These are phyloP conservation scores for Gynochthodes officinalis DNA, from an alignment of 257 asterid genomes.

Conservation along the genomic window DNA sequence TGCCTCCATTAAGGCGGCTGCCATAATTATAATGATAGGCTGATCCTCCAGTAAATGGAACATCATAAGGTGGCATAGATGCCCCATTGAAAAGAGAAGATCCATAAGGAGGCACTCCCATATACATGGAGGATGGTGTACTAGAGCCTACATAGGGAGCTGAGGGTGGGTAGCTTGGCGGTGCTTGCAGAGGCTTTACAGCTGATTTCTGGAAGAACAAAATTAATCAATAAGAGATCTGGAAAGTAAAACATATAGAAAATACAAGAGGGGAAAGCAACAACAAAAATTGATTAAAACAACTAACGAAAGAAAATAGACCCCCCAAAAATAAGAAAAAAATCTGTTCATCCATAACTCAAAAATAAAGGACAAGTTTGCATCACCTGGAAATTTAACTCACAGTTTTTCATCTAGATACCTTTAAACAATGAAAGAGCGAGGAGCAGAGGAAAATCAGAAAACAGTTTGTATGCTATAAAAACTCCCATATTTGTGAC, in stretches of 20 bases:
- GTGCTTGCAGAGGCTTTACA: conserved; percentile 61
- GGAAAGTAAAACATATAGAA: not conserved
- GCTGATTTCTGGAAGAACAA: conserved; percentile 54
- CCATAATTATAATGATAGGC: conserved; percentile 79
- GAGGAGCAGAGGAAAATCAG: not conserved
- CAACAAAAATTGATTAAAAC: not conserved
- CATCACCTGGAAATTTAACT: not conserved
- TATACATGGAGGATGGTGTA: conserved; percentile 73
- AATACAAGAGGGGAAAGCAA: not conserved
- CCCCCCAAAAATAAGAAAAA: no score
- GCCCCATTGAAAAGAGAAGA: conserved; percentile 67
- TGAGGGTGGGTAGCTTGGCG: conserved; percentile 57
- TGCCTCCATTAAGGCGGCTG: conserved; percentile 70
- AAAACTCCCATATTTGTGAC: not conserved
- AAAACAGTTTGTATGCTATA: not conserved
- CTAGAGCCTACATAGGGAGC: conserved; percentile 68
- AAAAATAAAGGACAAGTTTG: not conserved
- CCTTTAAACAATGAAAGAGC: not conserved
- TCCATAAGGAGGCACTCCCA: conserved; percentile 78
- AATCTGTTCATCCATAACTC: not conserved
- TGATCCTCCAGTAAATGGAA: conserved; percentile 79
- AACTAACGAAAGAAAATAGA: conserved; percentile 4
- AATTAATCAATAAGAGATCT: not conserved
- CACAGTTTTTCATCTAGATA: not conserved
- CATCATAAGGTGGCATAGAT: conserved; percentile 75